Evolutionary conservation across 2,329 filamentous ascomycete genomes (phyloP).

Genomic region (Arthroderma sp.): DNA sequence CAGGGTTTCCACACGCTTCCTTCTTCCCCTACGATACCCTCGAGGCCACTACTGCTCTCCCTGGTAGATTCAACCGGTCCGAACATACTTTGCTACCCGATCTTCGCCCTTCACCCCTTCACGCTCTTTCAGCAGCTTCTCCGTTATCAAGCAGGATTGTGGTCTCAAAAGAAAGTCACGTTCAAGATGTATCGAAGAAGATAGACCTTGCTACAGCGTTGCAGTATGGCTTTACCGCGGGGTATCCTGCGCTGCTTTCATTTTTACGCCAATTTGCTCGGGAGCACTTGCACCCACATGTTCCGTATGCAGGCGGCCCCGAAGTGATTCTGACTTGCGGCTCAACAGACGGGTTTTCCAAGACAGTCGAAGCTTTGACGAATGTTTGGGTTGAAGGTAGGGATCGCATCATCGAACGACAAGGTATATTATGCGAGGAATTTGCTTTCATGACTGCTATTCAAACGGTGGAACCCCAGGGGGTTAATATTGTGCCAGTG

Average conservation of each 20-base stretch:
- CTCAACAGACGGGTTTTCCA: slow-evolving; percentile 72
- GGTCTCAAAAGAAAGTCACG: slow-evolving; percentile 55
- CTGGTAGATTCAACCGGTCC: slow-evolving; percentile 55
- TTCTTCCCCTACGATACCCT: slow-evolving; percentile 89
- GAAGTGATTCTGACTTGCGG: slow-evolving; percentile 71
- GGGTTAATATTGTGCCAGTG: slow-evolving; percentile 60
- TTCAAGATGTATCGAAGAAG: slow-evolving; percentile 49
- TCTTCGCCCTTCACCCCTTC: slow-evolving; percentile 28
- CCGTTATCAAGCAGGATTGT: slow-evolving; percentile 41
- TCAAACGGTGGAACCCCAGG: slow-evolving; percentile 51
- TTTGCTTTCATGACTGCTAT: slow-evolving; percentile 72
- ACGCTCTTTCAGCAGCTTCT: slow-evolving; percentile 16
- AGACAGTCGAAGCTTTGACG: slow-evolving; percentile 60
- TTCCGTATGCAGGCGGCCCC: slow-evolving; percentile 63
- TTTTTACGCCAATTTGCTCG: slow-evolving; percentile 69
- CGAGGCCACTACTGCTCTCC: slow-evolving; percentile 63
- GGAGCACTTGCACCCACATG: slow-evolving; percentile 63
- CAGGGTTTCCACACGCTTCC: slow-evolving; percentile 64
- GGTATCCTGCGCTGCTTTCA: slow-evolving; percentile 63
- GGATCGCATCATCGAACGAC: slow-evolving; percentile 54
- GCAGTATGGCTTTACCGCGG: slow-evolving; percentile 74
- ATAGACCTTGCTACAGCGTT: slow-evolving; percentile 72
- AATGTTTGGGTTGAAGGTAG: slow-evolving; percentile 60
- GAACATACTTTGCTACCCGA: slow-evolving; percentile 38
- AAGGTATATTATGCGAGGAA: slow-evolving; percentile 65